Conservation (phyloP, 495 filamentous ascomycete species). For the Aspergillus affinis region DNA sequence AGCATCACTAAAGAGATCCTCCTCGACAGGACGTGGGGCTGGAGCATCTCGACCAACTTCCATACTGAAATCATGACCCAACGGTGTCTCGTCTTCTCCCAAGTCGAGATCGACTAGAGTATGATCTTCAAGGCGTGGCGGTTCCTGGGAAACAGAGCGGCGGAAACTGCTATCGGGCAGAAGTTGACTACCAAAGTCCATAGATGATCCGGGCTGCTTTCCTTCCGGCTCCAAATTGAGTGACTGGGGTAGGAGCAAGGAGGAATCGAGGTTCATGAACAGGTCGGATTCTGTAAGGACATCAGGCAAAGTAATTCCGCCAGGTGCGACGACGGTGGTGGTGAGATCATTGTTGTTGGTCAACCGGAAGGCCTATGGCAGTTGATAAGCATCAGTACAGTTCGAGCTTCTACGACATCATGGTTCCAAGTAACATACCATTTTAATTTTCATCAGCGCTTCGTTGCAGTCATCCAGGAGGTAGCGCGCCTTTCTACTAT, state of each 20-base stretch:
- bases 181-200: constrained; percentile 66
- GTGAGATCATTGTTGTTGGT: constrained; percentile 79
- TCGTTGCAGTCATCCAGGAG: constrained; percentile 96
- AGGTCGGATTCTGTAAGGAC: constrained; percentile 86
- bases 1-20: constrained; percentile 71
- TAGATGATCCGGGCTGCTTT: constrained; percentile 52
- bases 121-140: constrained; percentile 49
- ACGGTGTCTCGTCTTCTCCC: constrained; percentile 49
- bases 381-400: constrained; percentile 28
- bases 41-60: constrained; percentile 85
- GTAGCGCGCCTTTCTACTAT: constrained; percentile 95
- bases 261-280: constrained; percentile 71
- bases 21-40: constrained; percentile 60
- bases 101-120: constrained; percentile 51
- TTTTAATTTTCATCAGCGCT: constrained; percentile 94
- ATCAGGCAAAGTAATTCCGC: constrained; percentile 79
- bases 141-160: constrained; percentile 50
- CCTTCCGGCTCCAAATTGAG: constrained; percentile 57
- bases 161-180: constrained; percentile 61
- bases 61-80: constrained; percentile 60
- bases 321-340: constrained; percentile 63
- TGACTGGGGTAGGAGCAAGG: constrained; percentile 69
- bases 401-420: background rate
- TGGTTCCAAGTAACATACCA: constrained; percentile 58
- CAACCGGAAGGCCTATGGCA: constrained; percentile 67